Evolutionary conservation across 1,284 basidiomycete species (phyloP).

Genomic region (Apiotrichum mycotoxinovorans): DNA sequence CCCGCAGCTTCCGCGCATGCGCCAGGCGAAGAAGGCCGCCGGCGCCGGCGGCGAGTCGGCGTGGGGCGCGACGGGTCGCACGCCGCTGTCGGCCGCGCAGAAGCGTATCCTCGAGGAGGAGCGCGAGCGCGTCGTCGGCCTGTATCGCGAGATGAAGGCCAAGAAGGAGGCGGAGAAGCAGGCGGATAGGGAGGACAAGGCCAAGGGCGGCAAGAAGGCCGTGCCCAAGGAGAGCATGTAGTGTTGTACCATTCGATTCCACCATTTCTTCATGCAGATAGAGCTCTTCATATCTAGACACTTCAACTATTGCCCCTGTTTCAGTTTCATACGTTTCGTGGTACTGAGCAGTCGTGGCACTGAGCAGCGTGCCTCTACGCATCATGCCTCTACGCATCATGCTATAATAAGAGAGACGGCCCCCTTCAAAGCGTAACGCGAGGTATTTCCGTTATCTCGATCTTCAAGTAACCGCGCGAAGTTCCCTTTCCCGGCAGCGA

Average conservation of each 20-base stretch:
- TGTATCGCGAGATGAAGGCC: constrained; percentile 34
- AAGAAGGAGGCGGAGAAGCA: constrained; percentile 16
- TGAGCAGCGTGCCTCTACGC: no score
- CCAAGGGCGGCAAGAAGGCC: constrained; percentile 14
- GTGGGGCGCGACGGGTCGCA: constrained; percentile 14
- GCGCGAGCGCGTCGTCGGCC: constrained; percentile 40
- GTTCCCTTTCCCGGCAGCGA: no score
- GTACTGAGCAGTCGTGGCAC: no score
- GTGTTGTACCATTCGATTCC: not conserved
- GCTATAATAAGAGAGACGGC: no score
- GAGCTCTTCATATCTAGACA: not conserved
- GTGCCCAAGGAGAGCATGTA: not conserved
- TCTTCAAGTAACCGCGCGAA: not conserved
- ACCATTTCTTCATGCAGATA: not conserved
- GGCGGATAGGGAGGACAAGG: constrained; percentile 17
- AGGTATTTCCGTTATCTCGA: not conserved
- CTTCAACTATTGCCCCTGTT: no score
- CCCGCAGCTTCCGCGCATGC: constrained; percentile 23
- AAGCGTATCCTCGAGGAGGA: constrained; percentile 45
- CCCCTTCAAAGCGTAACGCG: no score
- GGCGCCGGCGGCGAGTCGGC: not conserved
- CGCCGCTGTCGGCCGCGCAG: constrained; percentile 43
- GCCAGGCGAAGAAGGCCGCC: constrained; percentile 9
- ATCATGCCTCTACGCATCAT: no score
- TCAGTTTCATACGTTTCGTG: no score